A percentile compares a stretch with the other conserved stretches of the same genome.
Evolutionary conservation across 1,284 basidiomycete species (phyloP).

Genomic region (Puccinia polysora): DNA sequence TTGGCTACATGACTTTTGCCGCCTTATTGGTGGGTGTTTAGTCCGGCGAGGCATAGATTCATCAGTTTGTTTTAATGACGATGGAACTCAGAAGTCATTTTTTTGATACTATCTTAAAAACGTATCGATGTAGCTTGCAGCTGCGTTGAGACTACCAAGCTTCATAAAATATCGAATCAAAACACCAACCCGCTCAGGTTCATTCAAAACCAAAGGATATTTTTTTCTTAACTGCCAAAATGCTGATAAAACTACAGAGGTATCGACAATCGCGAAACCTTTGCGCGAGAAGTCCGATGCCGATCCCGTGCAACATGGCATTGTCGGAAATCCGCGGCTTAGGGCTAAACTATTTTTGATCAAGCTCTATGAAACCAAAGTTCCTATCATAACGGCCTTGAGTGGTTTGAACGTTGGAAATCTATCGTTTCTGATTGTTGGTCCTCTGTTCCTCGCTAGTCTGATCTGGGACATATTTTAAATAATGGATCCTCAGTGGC

Average conservation of each 20-base stretch:
- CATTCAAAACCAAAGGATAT: constrained; percentile 4
- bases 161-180: constrained; percentile 13
- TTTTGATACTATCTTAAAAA: neutral
- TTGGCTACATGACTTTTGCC: constrained; percentile 19
- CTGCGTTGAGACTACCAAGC: constrained; percentile 13
- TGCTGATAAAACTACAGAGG: neutral
- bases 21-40: constrained; percentile 4
- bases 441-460: neutral
- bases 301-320: too few relatives aligned
- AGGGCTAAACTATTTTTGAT: neutral
- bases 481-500: too few relatives aligned
- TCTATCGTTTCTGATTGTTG: neutral
- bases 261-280: neutral
- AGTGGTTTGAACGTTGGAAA: constrained; percentile 14
- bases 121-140: neutral
- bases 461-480: too few relatives aligned
- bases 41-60: neutral
- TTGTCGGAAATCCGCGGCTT: neutral
- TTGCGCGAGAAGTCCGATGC: too few relatives aligned
- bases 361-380: neutral
- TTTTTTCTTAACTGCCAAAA: neutral
- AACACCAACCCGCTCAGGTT: neutral
- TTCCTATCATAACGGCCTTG: neutral
- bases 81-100: neutral
- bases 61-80: neutral